A percentile compares a stretch with the other conserved stretches of the same genome.
Conservation (phyloP, 139 green algal species). For the Dunaliella sp. region DNA sequence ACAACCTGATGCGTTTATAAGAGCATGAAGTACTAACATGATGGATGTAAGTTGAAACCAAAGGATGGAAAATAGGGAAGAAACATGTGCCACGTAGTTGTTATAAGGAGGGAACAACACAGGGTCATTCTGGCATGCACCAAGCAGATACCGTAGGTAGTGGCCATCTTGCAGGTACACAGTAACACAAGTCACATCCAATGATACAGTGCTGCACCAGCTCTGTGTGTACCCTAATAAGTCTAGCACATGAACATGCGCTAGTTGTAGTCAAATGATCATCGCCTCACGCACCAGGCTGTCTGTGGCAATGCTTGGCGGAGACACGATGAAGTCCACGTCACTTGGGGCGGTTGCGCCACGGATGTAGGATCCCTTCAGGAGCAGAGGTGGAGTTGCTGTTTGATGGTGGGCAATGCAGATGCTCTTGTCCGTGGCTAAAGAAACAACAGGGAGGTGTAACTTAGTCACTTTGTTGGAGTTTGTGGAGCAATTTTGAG, state of each 20-base stretch:
- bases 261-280: background rate
- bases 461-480: background rate
- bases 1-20: no score
- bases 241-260: background rate
- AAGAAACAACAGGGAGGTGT: background rate
- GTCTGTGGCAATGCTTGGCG: background rate
- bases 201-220: background rate
- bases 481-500: no score
- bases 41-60: no score
- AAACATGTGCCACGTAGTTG: no score
- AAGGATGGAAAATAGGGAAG: no score
- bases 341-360: background rate
- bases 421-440: background rate
- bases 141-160: background rate
- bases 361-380: background rate
- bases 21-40: no score
- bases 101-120: no score
- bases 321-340: background rate
- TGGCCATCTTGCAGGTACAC: background rate
- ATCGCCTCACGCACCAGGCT: background rate
- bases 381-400: no score
- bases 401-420: background rate
- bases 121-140: background rate
- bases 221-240: background rate
- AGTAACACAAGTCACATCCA: background rate